Percentiles rank a stretch among this genome's conserved stretches.
Evolutionary conservation across 371 early-diverging fungal genomes (phyloP).

Genomic region (Catenaria anguillulae): DNA sequence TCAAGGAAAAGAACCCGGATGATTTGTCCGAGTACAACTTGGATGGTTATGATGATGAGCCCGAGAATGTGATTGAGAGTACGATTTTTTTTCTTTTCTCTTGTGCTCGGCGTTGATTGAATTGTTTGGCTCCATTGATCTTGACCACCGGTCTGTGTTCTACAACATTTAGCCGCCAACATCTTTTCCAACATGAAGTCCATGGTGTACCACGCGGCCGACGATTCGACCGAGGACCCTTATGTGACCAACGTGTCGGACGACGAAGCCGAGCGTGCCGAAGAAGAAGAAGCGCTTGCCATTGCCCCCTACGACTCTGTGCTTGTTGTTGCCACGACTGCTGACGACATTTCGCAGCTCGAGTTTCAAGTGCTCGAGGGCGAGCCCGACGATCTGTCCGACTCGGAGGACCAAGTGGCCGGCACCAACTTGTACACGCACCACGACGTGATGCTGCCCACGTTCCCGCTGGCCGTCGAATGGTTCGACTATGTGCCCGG

Average conservation of each 20-base stretch:
- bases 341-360: conserved; percentile 85
- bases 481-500: conserved; percentile 76
- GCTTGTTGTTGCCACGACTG: conserved; percentile 78
- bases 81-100: no score
- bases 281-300: conserved; percentile 62
- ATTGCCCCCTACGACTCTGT: conserved; percentile 69
- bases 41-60: conserved; percentile 21
- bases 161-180: conserved; percentile 13
- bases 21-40: conserved; percentile 21
- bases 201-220: conserved; percentile 10
- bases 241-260: conserved; percentile 48
- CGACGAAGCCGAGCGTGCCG: conserved; percentile 32
- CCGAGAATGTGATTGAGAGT: conserved; percentile 11
- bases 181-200: conserved; percentile 49
- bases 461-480: conserved; percentile 87
- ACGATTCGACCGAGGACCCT: conserved; percentile 60
- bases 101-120: no score
- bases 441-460: conserved; percentile 94
- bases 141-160: no score
- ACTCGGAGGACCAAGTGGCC: conserved; percentile 40
- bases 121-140: no score
- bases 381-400: background rate
- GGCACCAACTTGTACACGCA: conserved; percentile 72
- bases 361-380: conserved; percentile 71
- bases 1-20: background rate